Base-by-base conservation (phyloP, 148 eudicot genomes). In the Spergularia marina region DNA sequence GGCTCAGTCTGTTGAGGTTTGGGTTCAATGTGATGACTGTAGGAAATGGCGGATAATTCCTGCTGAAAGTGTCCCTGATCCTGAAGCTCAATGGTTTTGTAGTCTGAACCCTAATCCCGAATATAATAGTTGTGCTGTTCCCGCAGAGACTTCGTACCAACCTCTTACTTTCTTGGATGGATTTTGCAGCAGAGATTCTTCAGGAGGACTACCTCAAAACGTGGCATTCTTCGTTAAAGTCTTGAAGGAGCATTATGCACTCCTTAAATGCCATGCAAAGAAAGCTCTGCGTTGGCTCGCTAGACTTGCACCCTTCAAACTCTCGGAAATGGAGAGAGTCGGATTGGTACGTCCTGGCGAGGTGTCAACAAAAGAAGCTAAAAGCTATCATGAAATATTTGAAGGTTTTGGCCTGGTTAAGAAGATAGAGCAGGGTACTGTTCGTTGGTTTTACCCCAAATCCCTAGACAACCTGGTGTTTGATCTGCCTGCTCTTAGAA, bases 11-110 rank as follows among this genome's bases (percentile, higher is more conserved):
- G 84, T 78, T 74, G 96, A 91, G 72, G 88, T 86, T 71, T 92
- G 98, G 98, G 83, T 89, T 71, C 95, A 94, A 79, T 94, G 98
- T 84, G 97, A 94, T 84, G 82, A 89, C 81, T 94, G 98, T 82
- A 82, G 79, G 56, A 94, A 94, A 76, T 94, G 98, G 98, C 88
- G 98, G 76, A 91, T 80, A 83, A 79, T 92, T 72, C 65, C 74
- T 25, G 86, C 89, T 74, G 85, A 74, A 56, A 72, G 74, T 61
- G 63, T 69, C 56, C 81, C 89, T 71, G 84, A 82, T 79, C 65
- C 86, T 51, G 73, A 82, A 7, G 74, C 86, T 71, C 87, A 86
- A 58, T 94, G 98, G 98, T 94, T 94, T 87, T 94, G 98, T 84
- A 89, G 98, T 82, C 86, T 94, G 96, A 94, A 90, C 76, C 74